phyloP scores from a whole-genome alignment of 164 flowering plant genomes.

The Liriodendron chinense region DNA sequence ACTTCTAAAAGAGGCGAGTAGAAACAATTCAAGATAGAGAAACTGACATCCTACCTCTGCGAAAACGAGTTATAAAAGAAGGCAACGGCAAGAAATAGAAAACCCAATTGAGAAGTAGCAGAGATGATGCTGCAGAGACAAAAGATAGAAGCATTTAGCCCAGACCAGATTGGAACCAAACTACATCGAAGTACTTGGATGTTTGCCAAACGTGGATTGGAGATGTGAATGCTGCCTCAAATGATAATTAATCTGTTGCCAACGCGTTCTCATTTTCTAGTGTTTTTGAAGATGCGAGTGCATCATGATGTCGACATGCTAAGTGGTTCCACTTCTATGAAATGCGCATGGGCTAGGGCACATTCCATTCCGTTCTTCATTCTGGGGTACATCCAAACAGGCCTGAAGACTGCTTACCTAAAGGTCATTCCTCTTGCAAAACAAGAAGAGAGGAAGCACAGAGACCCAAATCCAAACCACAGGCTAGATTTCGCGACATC shows the following conservation, averaged over 20 bases:
- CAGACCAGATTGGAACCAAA: not conserved
- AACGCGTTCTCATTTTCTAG: no score
- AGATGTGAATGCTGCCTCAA: not conserved
- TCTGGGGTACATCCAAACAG: not conserved
- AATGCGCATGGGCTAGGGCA: no score
- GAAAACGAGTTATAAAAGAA: slow-evolving; percentile 64
- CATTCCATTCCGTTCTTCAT: not conserved
- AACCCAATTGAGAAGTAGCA: slow-evolving; percentile 63
- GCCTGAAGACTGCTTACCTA: slow-evolving; percentile 42
- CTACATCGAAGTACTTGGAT: no score
- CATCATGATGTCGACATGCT: no score
- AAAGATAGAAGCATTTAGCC: not conserved
- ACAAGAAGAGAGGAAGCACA: slow-evolving; percentile 79
- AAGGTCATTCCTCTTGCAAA: slow-evolving; percentile 61
- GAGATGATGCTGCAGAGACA: slow-evolving; percentile 63
- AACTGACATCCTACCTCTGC: slow-evolving; percentile 44
- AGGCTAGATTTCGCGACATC: slow-evolving; percentile 84
- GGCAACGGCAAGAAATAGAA: slow-evolving; percentile 60
- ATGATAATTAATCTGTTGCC: no score
- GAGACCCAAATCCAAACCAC: slow-evolving; percentile 90
- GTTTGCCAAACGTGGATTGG: not conserved
- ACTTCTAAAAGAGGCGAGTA: not conserved
- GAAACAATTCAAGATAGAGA: not conserved
- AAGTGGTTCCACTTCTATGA: no score
- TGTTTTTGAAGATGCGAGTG: no score